These are phyloP conservation scores for Apiotrichum porosum DNA, from an alignment of 1,284 basidiomycete species.

Conservation along the genomic window DNA sequence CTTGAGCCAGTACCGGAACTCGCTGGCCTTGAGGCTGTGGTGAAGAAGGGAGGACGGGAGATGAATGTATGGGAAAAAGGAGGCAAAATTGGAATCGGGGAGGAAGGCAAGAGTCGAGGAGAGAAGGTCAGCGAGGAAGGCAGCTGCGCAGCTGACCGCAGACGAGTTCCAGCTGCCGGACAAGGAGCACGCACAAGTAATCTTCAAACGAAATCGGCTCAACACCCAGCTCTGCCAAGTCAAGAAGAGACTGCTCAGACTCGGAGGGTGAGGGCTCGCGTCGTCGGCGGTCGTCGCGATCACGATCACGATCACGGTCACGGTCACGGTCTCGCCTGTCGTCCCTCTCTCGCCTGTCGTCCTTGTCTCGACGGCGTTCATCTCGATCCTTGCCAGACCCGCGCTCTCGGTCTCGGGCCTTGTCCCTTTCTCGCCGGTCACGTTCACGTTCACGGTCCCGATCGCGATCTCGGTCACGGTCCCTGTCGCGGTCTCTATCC, in stretches of 20 bases:
- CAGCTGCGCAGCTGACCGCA: too few species aligned
- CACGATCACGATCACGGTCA: background rate
- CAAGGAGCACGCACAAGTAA: slow-evolving; percentile 44
- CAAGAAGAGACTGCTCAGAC: slow-evolving; percentile 31
- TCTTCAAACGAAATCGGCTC: slow-evolving; percentile 40
- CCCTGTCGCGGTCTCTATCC: background rate
- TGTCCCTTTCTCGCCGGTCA: background rate
- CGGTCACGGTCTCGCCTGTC: background rate
- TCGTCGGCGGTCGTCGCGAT: slow-evolving; percentile 1
- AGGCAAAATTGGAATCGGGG: background rate
- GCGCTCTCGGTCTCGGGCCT: background rate
- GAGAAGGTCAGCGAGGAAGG: background rate
- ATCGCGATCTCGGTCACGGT: background rate
- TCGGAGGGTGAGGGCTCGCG: slow-evolving; percentile 6
- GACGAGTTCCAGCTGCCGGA: too few species aligned
- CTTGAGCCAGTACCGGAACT: slow-evolving; percentile 41
- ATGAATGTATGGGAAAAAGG: background rate
- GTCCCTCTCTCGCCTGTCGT: background rate
- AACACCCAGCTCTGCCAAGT: slow-evolving; percentile 37
- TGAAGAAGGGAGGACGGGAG: background rate
- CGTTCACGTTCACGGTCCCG: slow-evolving; percentile 5
- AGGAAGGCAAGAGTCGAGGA: background rate
- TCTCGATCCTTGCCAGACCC: background rate
- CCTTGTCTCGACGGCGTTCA: slow-evolving; percentile 4
- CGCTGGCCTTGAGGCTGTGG: slow-evolving; percentile 27